phyloP scores from a whole-genome alignment of 2,329 filamentous ascomycete species.

The Aspergillaceae sp. region DNA sequence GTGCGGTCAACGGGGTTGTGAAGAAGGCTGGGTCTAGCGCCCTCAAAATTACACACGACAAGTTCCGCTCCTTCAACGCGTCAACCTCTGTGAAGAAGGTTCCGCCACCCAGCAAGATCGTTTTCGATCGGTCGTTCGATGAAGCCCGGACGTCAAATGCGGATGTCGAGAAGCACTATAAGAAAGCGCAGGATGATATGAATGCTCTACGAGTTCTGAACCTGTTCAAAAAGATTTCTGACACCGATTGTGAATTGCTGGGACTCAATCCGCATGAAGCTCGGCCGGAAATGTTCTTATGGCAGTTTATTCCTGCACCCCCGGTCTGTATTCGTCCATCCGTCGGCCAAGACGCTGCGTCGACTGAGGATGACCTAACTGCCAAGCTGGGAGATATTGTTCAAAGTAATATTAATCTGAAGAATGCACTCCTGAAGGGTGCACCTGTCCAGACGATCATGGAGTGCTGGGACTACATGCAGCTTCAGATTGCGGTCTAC shows the following conservation, averaged over 20 bases:
- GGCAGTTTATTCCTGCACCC: slow-evolving; percentile 90
- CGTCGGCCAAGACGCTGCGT: slow-evolving; percentile 84
- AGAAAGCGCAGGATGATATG: slow-evolving; percentile 88
- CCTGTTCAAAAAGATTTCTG: slow-evolving; percentile 78
- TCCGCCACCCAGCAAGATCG: slow-evolving; percentile 68
- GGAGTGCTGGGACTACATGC: slow-evolving; percentile 97
- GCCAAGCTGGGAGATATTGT: slow-evolving; percentile 96
- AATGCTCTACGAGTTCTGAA: slow-evolving; percentile 84
- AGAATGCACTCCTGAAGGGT: slow-evolving; percentile 71
- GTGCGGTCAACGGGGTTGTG: slow-evolving; percentile 77
- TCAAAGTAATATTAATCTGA: slow-evolving; percentile 80
- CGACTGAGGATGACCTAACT: slow-evolving; percentile 92
- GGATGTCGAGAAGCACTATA: slow-evolving; percentile 82
- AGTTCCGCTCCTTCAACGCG: slow-evolving; percentile 78
- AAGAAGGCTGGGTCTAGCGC: slow-evolving; percentile 73
- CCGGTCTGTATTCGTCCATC: slow-evolving; percentile 91
- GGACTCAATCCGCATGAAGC: slow-evolving; percentile 81
- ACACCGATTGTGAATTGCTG: slow-evolving; percentile 80
- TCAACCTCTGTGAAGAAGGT: slow-evolving; percentile 81
- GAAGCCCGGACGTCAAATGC: slow-evolving; percentile 67
- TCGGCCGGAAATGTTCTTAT: slow-evolving; percentile 92
- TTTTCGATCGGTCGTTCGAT: slow-evolving; percentile 77
- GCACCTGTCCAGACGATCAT: slow-evolving; percentile 82
- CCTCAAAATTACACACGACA: slow-evolving; percentile 92
- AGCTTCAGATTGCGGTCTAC: slow-evolving; percentile 92